Conservation (phyloP, 2,329 filamentous ascomycete species). For the Seiridium cupressi region DNA sequence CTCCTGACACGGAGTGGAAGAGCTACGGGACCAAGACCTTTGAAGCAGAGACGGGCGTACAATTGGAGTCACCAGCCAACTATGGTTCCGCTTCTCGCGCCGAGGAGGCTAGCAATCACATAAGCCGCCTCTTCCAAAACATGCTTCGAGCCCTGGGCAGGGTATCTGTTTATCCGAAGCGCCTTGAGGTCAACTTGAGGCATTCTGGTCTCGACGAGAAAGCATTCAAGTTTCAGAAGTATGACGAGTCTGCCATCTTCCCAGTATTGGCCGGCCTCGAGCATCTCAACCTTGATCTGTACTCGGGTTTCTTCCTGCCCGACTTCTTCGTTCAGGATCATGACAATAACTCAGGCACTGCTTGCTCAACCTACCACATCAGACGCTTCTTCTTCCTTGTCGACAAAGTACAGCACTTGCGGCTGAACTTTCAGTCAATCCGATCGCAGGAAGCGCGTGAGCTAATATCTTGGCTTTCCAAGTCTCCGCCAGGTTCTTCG, state of each 20-base stretch:
- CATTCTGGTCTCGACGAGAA: slow-evolving; percentile 30
- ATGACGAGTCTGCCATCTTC: slow-evolving; percentile 31
- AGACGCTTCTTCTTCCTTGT: slow-evolving; percentile 36
- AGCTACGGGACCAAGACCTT: slow-evolving; percentile 52
- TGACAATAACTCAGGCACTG: neutral
- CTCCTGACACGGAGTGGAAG: slow-evolving; percentile 38
- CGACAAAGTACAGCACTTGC: slow-evolving; percentile 47
- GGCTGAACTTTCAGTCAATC: slow-evolving; percentile 44
- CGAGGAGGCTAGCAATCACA: slow-evolving; percentile 15
- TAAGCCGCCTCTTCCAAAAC: slow-evolving; percentile 35
- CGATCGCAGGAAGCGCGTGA: slow-evolving; percentile 12
- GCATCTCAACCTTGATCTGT: slow-evolving; percentile 40
- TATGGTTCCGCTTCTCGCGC: neutral
- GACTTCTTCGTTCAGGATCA: neutral
- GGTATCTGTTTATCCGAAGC: slow-evolving; percentile 33
- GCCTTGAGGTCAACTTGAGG: slow-evolving; percentile 48
- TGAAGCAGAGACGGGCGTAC: slow-evolving; percentile 29
- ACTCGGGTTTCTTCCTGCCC: slow-evolving; percentile 8
- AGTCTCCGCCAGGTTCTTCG: slow-evolving; percentile 3
- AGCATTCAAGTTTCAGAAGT: slow-evolving; percentile 45
- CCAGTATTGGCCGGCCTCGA: slow-evolving; percentile 44
- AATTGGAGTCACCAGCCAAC: slow-evolving; percentile 8
- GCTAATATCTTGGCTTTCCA: slow-evolving; percentile 40
- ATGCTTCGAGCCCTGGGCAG: slow-evolving; percentile 41
- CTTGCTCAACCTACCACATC: neutral